Percentiles rank a stretch among this genome's conserved stretches.
Evolutionary conservation across 2,329 filamentous ascomycete genomes (phyloP).

Genomic region (Neofusicoccum umdonicola): DNA sequence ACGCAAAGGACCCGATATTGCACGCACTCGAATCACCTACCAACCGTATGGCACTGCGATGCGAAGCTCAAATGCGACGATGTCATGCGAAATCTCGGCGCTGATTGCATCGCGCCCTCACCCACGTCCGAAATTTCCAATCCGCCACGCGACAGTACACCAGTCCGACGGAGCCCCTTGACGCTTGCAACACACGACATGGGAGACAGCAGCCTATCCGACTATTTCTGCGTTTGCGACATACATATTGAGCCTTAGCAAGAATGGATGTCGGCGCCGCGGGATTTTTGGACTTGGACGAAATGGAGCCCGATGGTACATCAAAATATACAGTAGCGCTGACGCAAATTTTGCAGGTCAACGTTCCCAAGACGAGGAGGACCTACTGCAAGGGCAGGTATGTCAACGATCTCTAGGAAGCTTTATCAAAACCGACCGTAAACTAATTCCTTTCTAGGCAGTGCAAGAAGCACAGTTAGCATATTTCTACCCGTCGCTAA

Average conservation of each 20-base stretch:
- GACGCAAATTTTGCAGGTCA: constrained; percentile 62
- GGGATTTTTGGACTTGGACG: background rate
- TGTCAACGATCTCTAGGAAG: constrained; percentile 60
- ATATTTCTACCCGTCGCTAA: too few relatives aligned
- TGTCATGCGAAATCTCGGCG: background rate
- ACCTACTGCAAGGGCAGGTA: constrained; percentile 97
- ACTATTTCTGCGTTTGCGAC: background rate
- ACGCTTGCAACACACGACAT: background rate
- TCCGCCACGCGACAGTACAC: background rate
- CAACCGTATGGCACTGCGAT: background rate
- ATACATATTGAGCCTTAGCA: background rate
- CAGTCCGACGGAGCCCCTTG: too few relatives aligned
- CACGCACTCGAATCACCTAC: background rate
- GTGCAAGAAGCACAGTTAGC: constrained; percentile 62
- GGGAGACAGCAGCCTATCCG: background rate
- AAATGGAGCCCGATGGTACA: background rate
- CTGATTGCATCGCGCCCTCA: background rate
- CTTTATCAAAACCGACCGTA: background rate
- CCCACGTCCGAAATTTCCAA: background rate
- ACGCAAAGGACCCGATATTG: background rate
- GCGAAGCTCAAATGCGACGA: background rate
- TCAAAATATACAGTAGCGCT: background rate
- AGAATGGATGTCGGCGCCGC: background rate
- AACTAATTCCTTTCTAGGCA: constrained; percentile 53
- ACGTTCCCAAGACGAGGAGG: constrained; percentile 96